Evolutionary conservation across 192 early-diverging fungal genomes (phyloP).

Genomic region (Rhizophagus prolifer): DNA sequence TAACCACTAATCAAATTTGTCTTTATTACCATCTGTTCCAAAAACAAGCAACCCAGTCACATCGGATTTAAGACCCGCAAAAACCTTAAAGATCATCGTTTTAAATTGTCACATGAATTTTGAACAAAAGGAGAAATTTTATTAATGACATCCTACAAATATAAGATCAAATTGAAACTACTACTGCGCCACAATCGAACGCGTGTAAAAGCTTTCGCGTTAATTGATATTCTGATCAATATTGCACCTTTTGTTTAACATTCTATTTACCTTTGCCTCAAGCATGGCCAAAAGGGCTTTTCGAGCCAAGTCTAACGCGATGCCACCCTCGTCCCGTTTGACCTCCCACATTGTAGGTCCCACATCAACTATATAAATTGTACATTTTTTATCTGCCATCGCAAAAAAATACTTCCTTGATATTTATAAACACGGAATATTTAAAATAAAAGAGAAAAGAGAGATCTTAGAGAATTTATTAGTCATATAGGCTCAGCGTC

Average conservation of each 20-base stretch:
- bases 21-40: conserved; percentile 55
- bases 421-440: too few species aligned
- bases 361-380: conserved; percentile 42
- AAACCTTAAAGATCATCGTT: conserved; percentile 45
- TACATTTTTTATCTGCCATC: conserved; percentile 36
- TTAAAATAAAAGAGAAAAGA: too few species aligned
- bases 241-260: too few species aligned
- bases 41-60: conserved; percentile 55
- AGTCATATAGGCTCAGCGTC: too few species aligned
- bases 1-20: not conserved
- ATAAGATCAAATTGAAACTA: not conserved
- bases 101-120: not conserved
- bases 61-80: conserved; percentile 66
- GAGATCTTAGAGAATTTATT: too few species aligned
- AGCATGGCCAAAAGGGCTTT: conserved; percentile 36
- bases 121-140: not conserved
- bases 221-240: not conserved
- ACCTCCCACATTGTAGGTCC: conserved; percentile 33
- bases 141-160: not conserved
- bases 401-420: not conserved
- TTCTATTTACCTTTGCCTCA: conserved; percentile 39
- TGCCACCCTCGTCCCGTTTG: conserved; percentile 2
- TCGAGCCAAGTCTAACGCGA: conserved; percentile 35
- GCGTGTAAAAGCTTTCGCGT: not conserved
- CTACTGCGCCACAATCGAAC: not conserved